phyloP scores from a whole-genome alignment of 768 basidiomycete species.

The Arthromyces matolae region DNA sequence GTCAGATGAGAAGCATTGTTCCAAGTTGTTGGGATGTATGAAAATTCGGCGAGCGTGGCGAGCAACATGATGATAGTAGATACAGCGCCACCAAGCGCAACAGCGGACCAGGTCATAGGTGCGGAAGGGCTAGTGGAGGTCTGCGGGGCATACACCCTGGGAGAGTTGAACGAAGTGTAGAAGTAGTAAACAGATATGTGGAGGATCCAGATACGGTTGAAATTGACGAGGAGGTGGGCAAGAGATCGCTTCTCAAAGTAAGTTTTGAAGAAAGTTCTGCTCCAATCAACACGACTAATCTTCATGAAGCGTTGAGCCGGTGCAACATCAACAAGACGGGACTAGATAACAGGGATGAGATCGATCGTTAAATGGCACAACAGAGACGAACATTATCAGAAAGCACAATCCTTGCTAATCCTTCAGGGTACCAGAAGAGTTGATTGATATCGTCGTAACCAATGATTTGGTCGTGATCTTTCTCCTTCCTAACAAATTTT shows the following conservation, averaged over 20 bases:
- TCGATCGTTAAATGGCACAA: constrained; percentile 2
- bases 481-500: constrained; percentile 91
- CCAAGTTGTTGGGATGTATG: constrained; percentile 98
- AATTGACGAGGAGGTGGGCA: constrained; percentile 94
- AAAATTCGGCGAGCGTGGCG: constrained; percentile 92
- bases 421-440: constrained; percentile 99
- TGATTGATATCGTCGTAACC: constrained; percentile 99
- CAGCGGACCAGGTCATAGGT: constrained; percentile 93
- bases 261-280: constrained; percentile 96
- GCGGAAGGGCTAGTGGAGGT: constrained; percentile 66
- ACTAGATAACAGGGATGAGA: constrained; percentile 42
- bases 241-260: constrained; percentile 95
- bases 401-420: constrained; percentile 88
- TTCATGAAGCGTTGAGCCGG: constrained; percentile 93
- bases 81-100: constrained; percentile 93
- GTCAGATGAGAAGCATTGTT: constrained; percentile 97
- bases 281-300: constrained; percentile 91
- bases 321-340: constrained; percentile 86
- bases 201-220: constrained; percentile 98
- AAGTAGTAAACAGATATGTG: constrained; percentile 94
- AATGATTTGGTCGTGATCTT: constrained; percentile 91
- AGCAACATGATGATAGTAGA: constrained; percentile 90
- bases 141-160: constrained; percentile 79
- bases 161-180: constrained; percentile 97
- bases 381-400: constrained; percentile 66